These are phyloP conservation scores for Penicillium cosmopolitanum DNA, from an alignment of 495 filamentous ascomycete species.

Conservation along the genomic window DNA sequence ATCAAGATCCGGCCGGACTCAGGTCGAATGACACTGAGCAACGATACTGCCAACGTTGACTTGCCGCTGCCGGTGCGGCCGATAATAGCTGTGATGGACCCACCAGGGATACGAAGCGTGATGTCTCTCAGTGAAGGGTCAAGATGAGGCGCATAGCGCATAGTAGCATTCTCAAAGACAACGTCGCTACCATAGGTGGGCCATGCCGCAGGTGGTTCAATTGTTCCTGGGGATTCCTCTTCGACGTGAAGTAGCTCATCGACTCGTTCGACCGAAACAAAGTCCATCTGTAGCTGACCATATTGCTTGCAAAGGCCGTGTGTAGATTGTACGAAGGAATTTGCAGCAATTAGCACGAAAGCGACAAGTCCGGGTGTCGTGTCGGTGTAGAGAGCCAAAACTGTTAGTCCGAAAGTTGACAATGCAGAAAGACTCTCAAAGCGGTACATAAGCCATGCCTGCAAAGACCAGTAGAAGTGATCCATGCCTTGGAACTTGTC, in stretches of 20 bases:
- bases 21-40: constrained; percentile 61
- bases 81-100: constrained; percentile 67
- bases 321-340: constrained; percentile 63
- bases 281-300: constrained; percentile 85
- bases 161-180: constrained; percentile 72
- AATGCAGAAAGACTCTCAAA: constrained; percentile 71
- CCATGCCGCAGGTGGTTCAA: constrained; percentile 75
- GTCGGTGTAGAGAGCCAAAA: constrained; percentile 68
- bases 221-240: constrained; percentile 66
- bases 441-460: constrained; percentile 79
- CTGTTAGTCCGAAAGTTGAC: constrained; percentile 71
- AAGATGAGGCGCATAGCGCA: constrained; percentile 76
- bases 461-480: constrained; percentile 88
- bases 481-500: constrained; percentile 91
- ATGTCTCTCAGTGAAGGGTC: constrained; percentile 68
- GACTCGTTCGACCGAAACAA: constrained; percentile 83
- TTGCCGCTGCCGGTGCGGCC: constrained; percentile 71
- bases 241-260: constrained; percentile 77
- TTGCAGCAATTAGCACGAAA: constrained; percentile 61
- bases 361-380: constrained; percentile 74
- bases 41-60: constrained; percentile 65
- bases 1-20: constrained; percentile 59
- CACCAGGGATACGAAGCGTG: constrained; percentile 70
- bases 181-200: constrained; percentile 70
- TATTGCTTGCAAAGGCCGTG: constrained; percentile 75